Percentiles rank a stretch among this genome's conserved stretches.
Conservation (phyloP, 2,329 filamentous ascomycete species). For the Fusarium sp. region DNA sequence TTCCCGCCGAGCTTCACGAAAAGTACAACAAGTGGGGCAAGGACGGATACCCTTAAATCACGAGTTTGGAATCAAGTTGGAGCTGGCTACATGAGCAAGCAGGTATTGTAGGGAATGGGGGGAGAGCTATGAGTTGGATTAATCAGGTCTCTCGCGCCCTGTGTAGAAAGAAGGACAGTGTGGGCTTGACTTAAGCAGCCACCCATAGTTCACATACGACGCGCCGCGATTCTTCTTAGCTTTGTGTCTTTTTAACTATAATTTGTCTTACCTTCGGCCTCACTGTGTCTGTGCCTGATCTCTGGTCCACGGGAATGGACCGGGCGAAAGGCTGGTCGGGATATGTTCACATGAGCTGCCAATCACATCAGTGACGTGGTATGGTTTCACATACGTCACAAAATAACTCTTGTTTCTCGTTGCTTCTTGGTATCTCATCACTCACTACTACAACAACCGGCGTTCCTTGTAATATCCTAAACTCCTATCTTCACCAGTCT, state of each 20-base stretch:
- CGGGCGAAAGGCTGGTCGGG: constrained; percentile 6
- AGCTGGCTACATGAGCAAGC: constrained; percentile 27
- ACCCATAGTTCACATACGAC: constrained; percentile 42
- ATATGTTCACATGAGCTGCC: neutral
- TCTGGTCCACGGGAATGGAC: neutral
- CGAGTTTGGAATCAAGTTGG: constrained; percentile 9
- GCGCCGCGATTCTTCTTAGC: constrained; percentile 38
- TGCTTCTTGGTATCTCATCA: constrained; percentile 40
- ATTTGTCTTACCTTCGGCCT: constrained; percentile 20
- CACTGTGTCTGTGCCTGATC: neutral
- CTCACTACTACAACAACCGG: constrained; percentile 36
- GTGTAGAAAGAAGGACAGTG: constrained; percentile 36
- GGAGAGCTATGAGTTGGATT: constrained; percentile 23
- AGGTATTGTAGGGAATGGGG: constrained; percentile 24
- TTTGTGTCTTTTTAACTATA: constrained; percentile 39
- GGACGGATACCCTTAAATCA: constrained; percentile 79
- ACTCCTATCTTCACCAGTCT: constrained; percentile 14
- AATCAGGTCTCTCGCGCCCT: constrained; percentile 18
- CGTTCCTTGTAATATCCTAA: constrained; percentile 29
- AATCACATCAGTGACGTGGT: neutral
- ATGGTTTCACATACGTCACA: constrained; percentile 3
- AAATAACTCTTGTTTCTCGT: constrained; percentile 15
- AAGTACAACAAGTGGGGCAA: constrained; percentile 99
- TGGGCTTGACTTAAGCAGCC: constrained; percentile 41
- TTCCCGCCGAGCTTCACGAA: constrained; percentile 94